Base-by-base conservation (phyloP, 306 rosid species). In the Alnus glutinosa region DNA sequence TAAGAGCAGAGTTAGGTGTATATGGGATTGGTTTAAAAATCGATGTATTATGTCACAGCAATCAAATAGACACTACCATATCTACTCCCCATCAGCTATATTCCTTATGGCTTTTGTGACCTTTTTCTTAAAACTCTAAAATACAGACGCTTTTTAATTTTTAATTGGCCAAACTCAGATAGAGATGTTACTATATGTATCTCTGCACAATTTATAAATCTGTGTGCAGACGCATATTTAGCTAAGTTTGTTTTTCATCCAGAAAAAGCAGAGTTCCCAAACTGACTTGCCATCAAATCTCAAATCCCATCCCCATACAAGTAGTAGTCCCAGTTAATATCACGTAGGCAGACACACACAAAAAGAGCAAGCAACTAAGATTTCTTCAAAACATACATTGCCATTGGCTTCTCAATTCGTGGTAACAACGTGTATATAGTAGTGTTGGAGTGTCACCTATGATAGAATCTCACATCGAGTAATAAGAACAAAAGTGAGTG, bases 261-360 rank as follows among this genome's bases (percentile, higher is more conserved):
- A 23, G 2, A 3, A 58, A 12, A 58, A 58, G 23, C 15, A 9
- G 5, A 19, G 32, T 23, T 58, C 64, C 64, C 9, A 9, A 23
- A 58, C 32, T 58, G 3, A 15, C 34, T 51, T 48, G 28, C 82
- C 58, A 78, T 12, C 42, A 77, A 73, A 73, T 73, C 9, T 23
- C n/a, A 55, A 52, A 73, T 37, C 9, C 36, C 23, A 73, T 15
- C 63, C 23, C 59, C 30, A 37, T 37, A 37, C 28, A 67, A 74
- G 55, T 32, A 66, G 37, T 67, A 52, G 57, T 34, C 66, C 57
- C 73, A 47, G 7, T 42, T 14, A 62, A 32, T 30, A 12, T 7
- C 61, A n/a, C 19, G 8, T 9, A 15, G 61, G 30, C 48, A 73
- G 55, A 71, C 81, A 51, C 8, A 23, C 46, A 34, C 16, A 32